Conservation (phyloP, 345 rosid species). For the Citrus hindsii region DNA sequence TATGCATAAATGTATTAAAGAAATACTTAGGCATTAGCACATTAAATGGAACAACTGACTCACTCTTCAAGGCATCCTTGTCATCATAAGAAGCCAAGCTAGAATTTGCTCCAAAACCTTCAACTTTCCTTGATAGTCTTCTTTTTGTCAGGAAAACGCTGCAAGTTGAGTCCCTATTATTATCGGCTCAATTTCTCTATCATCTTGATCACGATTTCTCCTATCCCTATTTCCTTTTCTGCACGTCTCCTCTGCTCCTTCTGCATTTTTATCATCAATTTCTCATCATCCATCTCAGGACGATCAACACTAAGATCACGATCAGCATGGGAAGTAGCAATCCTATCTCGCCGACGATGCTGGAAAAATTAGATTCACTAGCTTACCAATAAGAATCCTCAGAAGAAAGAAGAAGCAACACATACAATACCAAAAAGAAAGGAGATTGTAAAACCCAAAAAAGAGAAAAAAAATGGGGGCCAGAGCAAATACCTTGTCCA, state of each 20-base stretch:
- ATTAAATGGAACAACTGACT: conserved; percentile 22
- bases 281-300: conserved; percentile 75
- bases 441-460: neutral
- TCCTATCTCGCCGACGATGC: conserved; percentile 75
- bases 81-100: conserved; percentile 58
- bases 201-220: conserved; percentile 66
- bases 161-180: conserved; percentile 50
- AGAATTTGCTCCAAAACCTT: conserved; percentile 60
- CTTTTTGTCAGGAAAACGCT: conserved; percentile 58
- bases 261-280: conserved; percentile 49
- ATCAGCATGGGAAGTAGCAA: conserved; percentile 56
- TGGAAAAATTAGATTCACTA: conserved; percentile 26
- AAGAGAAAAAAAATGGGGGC: neutral
- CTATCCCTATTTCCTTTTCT: conserved; percentile 79
- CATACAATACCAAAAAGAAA: neutral
- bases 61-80: conserved; percentile 71
- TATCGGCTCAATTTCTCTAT: conserved; percentile 75
- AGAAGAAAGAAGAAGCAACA: neutral
- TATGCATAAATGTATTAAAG: neutral
- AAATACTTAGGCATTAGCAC: neutral
- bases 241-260: conserved; percentile 69
- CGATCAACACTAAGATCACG: conserved; percentile 70
- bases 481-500: conserved; percentile 55
- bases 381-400: conserved; percentile 14
- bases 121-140: conserved; percentile 59